These are phyloP conservation scores for Silybum marianum DNA, from an alignment of 129 eudicot genomes.

Conservation along the genomic window DNA sequence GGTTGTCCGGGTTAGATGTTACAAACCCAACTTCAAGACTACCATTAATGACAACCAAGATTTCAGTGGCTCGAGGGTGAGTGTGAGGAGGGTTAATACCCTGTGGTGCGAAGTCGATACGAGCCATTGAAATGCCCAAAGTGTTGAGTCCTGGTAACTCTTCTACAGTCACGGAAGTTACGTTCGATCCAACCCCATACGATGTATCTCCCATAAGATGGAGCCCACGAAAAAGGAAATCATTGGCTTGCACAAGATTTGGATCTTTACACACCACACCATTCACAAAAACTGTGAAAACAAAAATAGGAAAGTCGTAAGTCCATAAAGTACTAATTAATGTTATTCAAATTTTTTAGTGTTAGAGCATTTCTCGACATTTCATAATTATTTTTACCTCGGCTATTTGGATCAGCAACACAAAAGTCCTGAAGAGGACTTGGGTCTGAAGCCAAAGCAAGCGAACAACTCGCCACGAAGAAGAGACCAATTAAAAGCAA, in stretches of 20 bases:
- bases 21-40: constrained; percentile 38
- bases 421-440: constrained; percentile 28
- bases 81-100: constrained; percentile 47
- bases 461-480: background rate
- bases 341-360: background rate
- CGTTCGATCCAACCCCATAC: constrained; percentile 33
- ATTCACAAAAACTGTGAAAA: constrained; percentile 19
- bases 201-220: constrained; percentile 24
- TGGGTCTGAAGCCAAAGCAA: constrained; percentile 10
- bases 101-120: constrained; percentile 25
- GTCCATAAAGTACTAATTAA: background rate
- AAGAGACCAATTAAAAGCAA: constrained; percentile 1
- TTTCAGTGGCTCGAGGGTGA: constrained; percentile 41
- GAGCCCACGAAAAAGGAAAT: constrained; percentile 42
- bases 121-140: constrained; percentile 44
- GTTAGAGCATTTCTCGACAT: background rate
- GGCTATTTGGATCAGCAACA: constrained; percentile 5
- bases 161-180: constrained; percentile 15
- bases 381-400: background rate
- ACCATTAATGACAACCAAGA: constrained; percentile 39
- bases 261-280: constrained; percentile 36
- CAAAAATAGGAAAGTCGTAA: no score
- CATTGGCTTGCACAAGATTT: constrained; percentile 17
- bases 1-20: constrained; percentile 45
- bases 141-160: constrained; percentile 46